These are phyloP conservation scores for Hypoxylon trugodes DNA, from an alignment of 495 filamentous ascomycete species.

Conservation along the genomic window DNA sequence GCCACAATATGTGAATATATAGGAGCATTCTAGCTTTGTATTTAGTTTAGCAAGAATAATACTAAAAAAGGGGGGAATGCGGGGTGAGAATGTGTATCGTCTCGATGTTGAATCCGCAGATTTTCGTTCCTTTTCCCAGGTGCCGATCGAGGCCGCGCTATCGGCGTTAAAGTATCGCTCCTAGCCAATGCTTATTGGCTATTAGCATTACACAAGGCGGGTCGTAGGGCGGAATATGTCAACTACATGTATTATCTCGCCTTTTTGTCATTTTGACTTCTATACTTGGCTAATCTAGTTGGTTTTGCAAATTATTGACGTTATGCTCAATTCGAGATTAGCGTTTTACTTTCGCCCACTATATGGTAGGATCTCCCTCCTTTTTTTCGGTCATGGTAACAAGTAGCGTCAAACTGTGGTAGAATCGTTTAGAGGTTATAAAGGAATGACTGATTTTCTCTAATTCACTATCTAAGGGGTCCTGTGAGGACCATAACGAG, in stretches of 20 bases:
- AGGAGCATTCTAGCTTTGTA: neutral
- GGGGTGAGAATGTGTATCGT: conserved; percentile 6
- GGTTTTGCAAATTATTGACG: too few relatives aligned
- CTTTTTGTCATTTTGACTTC: neutral
- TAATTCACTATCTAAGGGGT: conserved; percentile 33
- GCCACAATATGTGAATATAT: too few relatives aligned
- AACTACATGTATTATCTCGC: neutral
- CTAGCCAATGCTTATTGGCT: too few relatives aligned
- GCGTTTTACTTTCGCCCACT: too few relatives aligned
- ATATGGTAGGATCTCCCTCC: too few relatives aligned
- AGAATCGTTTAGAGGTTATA: neutral
- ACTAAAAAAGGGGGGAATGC: neutral
- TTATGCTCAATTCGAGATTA: too few relatives aligned
- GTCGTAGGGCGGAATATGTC: conserved; percentile 1
- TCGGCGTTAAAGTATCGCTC: too few relatives aligned
- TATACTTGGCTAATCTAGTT: too few relatives aligned
- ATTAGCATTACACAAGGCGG: neutral
- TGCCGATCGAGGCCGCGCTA: conserved; percentile 13
- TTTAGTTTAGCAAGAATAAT: neutral
- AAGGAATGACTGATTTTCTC: conserved; percentile 37
- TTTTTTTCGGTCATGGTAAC: neutral
- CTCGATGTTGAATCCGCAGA: neutral
- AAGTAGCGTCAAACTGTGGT: too few relatives aligned
- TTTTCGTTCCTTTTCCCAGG: conserved; percentile 9
- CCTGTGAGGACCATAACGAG: conserved; percentile 29